Evolutionary conservation across 2,329 filamentous ascomycete species (phyloP).

Genomic region (Curvularia eragrostidis): DNA sequence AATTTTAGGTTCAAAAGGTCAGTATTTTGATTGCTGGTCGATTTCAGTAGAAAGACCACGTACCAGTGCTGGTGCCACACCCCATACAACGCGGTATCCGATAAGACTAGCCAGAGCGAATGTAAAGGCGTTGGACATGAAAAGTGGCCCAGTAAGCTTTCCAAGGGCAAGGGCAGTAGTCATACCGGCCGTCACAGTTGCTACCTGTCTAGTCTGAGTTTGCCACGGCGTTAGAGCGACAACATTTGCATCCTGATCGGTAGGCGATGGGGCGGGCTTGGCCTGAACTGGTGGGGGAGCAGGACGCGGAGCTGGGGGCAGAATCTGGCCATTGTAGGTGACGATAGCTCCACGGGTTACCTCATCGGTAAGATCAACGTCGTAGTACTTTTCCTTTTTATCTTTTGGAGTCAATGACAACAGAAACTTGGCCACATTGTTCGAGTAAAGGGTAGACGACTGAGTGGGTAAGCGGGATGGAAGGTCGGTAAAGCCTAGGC

Average conservation of each 20-base stretch:
- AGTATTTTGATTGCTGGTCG: neutral
- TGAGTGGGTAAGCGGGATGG: constrained; percentile 87
- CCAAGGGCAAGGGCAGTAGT: constrained; percentile 75
- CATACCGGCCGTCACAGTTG: constrained; percentile 78
- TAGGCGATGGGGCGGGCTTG: constrained; percentile 47
- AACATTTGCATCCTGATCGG: constrained; percentile 58
- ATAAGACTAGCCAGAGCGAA: constrained; percentile 85
- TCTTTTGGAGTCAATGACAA: constrained; percentile 81
- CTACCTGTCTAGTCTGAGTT: constrained; percentile 77
- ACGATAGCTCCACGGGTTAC: constrained; percentile 87
- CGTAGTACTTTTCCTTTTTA: constrained; percentile 79
- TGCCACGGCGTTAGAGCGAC: constrained; percentile 82
- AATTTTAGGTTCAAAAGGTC: neutral
- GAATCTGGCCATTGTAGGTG: constrained; percentile 75
- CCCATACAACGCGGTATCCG: constrained; percentile 67
- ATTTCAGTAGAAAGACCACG: neutral
- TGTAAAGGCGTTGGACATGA: constrained; percentile 88
- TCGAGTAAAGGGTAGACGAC: constrained; percentile 88
- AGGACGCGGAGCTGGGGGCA: constrained; percentile 77
- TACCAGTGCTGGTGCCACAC: constrained; percentile 9
- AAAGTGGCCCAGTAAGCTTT: constrained; percentile 78
- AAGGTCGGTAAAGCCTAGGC: constrained; percentile 76
- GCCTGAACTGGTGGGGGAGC: constrained; percentile 63
- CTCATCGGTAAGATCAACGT: constrained; percentile 81
- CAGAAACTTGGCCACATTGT: constrained; percentile 90